phyloP scores from a whole-genome alignment of 192 early-diverging fungal genomes.

The Linnemannia hyalina region DNA sequence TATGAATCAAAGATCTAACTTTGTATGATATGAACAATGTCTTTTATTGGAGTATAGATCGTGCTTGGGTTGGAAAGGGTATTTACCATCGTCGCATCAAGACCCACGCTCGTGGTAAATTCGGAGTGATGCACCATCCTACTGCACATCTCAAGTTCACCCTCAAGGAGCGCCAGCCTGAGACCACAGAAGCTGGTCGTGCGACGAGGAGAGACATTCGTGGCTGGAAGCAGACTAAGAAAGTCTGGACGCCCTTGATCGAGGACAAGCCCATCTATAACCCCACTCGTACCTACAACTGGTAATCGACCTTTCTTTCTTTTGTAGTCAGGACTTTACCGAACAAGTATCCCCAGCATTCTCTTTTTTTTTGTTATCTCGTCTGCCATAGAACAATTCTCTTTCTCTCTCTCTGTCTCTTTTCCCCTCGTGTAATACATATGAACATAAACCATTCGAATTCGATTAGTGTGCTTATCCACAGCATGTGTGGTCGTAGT shows the following conservation, averaged over 20 bases:
- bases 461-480: too few relatives aligned
- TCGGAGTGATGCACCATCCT: slow-evolving; percentile 82
- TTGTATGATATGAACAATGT: background rate
- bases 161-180: slow-evolving; percentile 71
- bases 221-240: slow-evolving; percentile 75
- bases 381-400: background rate
- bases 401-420: background rate
- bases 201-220: slow-evolving; percentile 65
- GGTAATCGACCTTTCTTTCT: slow-evolving; percentile 60
- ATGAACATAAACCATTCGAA: background rate
- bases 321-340: background rate
- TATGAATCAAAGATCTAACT: background rate
- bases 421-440: slow-evolving; percentile 1
- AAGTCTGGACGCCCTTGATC: slow-evolving; percentile 78
- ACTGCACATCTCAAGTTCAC: slow-evolving; percentile 86
- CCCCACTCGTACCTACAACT: slow-evolving; percentile 78
- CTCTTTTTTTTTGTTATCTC: background rate
- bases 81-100: slow-evolving; percentile 79
- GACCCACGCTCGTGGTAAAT: slow-evolving; percentile 82
- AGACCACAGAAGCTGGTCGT: slow-evolving; percentile 44
- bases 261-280: slow-evolving; percentile 83
- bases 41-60: slow-evolving; percentile 53
- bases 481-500: background rate
- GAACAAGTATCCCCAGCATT: background rate
- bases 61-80: slow-evolving; percentile 92